Evolutionary conservation across 164 flowering plant genomes (phyloP), one percentile per base, ranked within the genome.

Genomic region (Tetrastigma voinierianum): DNA sequence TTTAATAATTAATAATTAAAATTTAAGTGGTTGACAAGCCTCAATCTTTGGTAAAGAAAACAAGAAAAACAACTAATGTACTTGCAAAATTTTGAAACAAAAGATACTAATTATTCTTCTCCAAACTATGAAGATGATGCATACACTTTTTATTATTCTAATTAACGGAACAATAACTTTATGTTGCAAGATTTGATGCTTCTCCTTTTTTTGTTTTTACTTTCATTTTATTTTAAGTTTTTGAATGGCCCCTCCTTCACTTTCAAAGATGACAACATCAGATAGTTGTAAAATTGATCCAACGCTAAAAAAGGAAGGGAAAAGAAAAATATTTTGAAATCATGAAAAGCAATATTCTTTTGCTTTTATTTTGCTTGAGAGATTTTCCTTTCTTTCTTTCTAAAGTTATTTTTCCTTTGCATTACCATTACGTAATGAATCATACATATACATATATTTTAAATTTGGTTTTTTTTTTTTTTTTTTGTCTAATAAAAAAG

Each of bases 151-250:
- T 62, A 14, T 54, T 54, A 62, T 69, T 69, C 61, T 56, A 62
- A n/a, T n/a, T n/a, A n/a, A 69, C 56, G 63, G 3, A 60, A 47
- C 16, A 57, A 46, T 56, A 2, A 56, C 51, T 47, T 62, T 69
- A 55, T 55, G 63, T 49, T 63, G 46, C 49, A 18, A 62, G 67
- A 63, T 70, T 70, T 51, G 63, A 56, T 62, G 72, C 67, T 70
- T 48, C 67, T 48, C 32, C 5, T 24, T 55, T 23, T 61, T 13
- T 44, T 59, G 7, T 59, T 47, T 48, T 59, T 48, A 16, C 18
- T 3, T 43, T 24, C 24, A 17, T 23, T 15, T 20, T 40, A 46
- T 46, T 46, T 49, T 49, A 15, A 13, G 7, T 15, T 49, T 48
- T 49, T 49, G 52, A 49, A 9, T 10, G 7, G 8, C 56, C 48